Conservation (phyloP, 2,329 filamentous ascomycete species). For the Clonostachys chloroleuca region DNA sequence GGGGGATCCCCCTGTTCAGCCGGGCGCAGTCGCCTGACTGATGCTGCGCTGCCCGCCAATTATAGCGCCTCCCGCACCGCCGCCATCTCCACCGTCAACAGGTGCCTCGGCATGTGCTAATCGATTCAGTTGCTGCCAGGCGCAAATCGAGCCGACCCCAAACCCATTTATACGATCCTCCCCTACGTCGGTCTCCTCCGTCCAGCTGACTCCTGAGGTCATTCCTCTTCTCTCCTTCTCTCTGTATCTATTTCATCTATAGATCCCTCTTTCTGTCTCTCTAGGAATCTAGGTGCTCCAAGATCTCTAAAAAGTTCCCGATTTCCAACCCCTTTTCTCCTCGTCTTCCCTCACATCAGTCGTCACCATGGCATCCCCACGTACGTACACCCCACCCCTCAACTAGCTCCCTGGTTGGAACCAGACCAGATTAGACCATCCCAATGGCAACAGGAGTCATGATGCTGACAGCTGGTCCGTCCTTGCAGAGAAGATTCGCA, state of each 20-base stretch:
- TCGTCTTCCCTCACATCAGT: neutral
- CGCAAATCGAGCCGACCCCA: slow-evolving; percentile 2
- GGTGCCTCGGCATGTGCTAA: slow-evolving; percentile 1
- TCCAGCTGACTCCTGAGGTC: slow-evolving; percentile 4
- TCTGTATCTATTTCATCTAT: slow-evolving; percentile 3
- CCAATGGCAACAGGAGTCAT: neutral
- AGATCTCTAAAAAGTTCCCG: neutral
- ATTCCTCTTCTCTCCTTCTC: neutral
- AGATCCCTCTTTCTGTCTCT: neutral
- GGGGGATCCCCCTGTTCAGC: too few species aligned
- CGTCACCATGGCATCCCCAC: slow-evolving; percentile 7
- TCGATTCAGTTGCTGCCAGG: neutral
- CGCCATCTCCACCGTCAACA: slow-evolving; percentile 3
- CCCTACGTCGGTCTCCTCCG: neutral
- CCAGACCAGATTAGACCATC: too few species aligned
- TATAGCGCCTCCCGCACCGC: too few species aligned
- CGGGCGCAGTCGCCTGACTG: too few species aligned
- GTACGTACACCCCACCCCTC: slow-evolving; percentile 6
- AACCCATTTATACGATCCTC: neutral
- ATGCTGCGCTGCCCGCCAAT: too few species aligned
- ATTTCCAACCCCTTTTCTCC: neutral
- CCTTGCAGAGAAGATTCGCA: slow-evolving; percentile 61
- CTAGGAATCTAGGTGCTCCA: neutral
- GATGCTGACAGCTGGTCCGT: neutral
- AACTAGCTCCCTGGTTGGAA: neutral